Evolutionary conservation across 2,329 filamentous ascomycete species (phyloP).

Genomic region (Penicillium sp.): DNA sequence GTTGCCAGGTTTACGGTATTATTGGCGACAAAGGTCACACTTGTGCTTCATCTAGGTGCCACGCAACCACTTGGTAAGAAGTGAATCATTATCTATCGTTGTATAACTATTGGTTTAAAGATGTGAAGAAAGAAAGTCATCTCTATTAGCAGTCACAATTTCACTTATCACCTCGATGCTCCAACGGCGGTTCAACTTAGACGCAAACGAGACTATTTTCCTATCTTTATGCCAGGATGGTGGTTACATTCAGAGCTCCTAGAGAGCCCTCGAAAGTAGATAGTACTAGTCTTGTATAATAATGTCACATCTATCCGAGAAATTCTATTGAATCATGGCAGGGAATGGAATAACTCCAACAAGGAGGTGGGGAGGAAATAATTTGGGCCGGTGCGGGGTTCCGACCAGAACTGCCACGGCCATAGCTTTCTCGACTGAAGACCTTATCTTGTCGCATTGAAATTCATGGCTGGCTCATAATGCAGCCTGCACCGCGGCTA

Average conservation of each 20-base stretch:
- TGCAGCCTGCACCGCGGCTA: neutral
- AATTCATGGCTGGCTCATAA: neutral
- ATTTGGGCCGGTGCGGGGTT: slow-evolving; percentile 8
- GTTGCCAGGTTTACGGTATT: neutral
- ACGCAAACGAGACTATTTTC: neutral
- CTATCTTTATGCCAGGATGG: too few relatives aligned
- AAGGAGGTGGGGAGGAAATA: neutral
- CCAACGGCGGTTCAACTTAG: neutral
- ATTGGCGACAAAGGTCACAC: slow-evolving; percentile 1
- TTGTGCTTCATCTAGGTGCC: slow-evolving; percentile 2
- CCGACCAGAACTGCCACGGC: neutral
- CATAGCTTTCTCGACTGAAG: neutral
- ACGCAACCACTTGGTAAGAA: neutral
- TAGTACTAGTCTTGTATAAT: neutral
- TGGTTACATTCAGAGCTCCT: neutral
- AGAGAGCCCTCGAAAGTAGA: neutral
- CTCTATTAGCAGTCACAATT: neutral
- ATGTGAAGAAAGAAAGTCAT: too few relatives aligned
- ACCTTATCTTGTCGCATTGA: neutral
- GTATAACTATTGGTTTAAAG: neutral
- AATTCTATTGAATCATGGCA: too few relatives aligned
- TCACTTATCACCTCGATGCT: too few relatives aligned
- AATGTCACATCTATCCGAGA: neutral
- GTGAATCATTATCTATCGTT: neutral
- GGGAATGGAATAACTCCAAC: neutral